These are phyloP conservation scores for Spiraea crenata DNA, from an alignment of 331 rosid genomes.

Conservation along the genomic window DNA sequence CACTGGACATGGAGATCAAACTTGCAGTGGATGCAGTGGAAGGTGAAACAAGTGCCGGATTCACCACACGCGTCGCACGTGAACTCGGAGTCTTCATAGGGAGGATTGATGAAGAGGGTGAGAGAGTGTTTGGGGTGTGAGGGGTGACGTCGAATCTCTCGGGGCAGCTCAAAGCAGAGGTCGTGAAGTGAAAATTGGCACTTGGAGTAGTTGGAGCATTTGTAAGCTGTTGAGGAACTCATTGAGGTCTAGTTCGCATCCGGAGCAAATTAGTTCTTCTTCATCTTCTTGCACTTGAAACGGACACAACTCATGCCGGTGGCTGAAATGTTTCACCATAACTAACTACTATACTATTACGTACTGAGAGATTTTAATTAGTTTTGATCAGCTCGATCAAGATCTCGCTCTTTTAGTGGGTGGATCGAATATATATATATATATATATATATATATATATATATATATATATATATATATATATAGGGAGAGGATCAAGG, in stretches of 20 bases:
- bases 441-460: too few species aligned
- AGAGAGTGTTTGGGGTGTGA: slow-evolving; percentile 44
- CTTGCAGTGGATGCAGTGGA: slow-evolving; percentile 28
- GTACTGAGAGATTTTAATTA: too few species aligned
- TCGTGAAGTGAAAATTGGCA: slow-evolving; percentile 40
- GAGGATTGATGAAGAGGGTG: slow-evolving; percentile 21
- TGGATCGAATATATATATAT: too few species aligned
- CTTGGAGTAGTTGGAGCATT: slow-evolving; percentile 32
- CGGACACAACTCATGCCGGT: slow-evolving; percentile 29
- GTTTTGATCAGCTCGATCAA: too few species aligned
- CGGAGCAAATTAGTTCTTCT: slow-evolving; percentile 27
- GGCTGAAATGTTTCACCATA: slow-evolving; percentile 37
- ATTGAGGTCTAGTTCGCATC: slow-evolving; percentile 23
- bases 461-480: too few species aligned
- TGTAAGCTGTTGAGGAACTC: slow-evolving; percentile 19
- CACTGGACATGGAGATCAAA: slow-evolving; percentile 34
- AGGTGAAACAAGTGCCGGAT: slow-evolving; percentile 27
- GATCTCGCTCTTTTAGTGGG: too few species aligned
- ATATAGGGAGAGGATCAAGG: too few species aligned
- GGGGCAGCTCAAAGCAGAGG: slow-evolving; percentile 30
- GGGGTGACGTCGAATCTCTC: slow-evolving; percentile 29
- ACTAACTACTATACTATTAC: too few species aligned
- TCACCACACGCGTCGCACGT: slow-evolving; percentile 28
- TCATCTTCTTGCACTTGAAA: slow-evolving; percentile 19
- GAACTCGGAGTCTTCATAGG: slow-evolving; percentile 21